Conservation (phyloP, 1,284 basidiomycete species). For the Sporisorium graminicola region DNA sequence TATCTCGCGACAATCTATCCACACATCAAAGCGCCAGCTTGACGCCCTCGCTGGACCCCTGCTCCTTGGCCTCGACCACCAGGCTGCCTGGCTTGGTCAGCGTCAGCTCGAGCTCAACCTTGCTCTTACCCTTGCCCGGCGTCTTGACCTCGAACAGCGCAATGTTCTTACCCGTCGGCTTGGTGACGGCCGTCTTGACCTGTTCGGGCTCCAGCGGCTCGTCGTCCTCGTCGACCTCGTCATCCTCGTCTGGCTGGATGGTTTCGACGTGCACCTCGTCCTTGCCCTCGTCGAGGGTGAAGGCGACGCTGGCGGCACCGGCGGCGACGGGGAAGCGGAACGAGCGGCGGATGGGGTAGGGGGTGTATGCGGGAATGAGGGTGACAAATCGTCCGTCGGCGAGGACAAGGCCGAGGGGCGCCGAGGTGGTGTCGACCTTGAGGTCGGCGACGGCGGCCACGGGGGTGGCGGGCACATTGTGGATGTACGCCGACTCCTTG, state of each 20-base stretch:
- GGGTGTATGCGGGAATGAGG: conserved; percentile 70
- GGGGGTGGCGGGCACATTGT: conserved; percentile 54
- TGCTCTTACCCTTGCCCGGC: conserved; percentile 29
- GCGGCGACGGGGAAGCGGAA: conserved; percentile 73
- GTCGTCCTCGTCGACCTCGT: conserved; percentile 72
- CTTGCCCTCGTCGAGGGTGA: conserved; percentile 90
- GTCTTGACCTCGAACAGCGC: conserved; percentile 50
- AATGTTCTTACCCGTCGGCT: conserved; percentile 41
- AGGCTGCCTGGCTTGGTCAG: conserved; percentile 34
- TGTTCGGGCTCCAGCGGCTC: conserved; percentile 63
- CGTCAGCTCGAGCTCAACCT: conserved; percentile 43
- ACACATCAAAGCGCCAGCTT: conserved; percentile 19
- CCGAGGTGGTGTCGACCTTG: conserved; percentile 48
- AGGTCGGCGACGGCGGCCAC: conserved; percentile 70
- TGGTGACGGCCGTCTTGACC: conserved; percentile 58
- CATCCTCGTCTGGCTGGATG: conserved; percentile 49
- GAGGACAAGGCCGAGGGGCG: conserved; percentile 83
- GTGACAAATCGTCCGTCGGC: conserved; percentile 75
- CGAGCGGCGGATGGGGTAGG: conserved; percentile 81
- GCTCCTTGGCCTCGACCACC: conserved; percentile 33
- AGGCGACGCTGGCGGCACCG: conserved; percentile 70
- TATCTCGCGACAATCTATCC: not conserved
- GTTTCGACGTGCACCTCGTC: conserved; percentile 81
- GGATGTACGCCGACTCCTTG: conserved; percentile 57
- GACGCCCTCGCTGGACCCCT: conserved; percentile 24